Conservation (phyloP, 441 rosid genomes). For the Corymbia calophylla region DNA sequence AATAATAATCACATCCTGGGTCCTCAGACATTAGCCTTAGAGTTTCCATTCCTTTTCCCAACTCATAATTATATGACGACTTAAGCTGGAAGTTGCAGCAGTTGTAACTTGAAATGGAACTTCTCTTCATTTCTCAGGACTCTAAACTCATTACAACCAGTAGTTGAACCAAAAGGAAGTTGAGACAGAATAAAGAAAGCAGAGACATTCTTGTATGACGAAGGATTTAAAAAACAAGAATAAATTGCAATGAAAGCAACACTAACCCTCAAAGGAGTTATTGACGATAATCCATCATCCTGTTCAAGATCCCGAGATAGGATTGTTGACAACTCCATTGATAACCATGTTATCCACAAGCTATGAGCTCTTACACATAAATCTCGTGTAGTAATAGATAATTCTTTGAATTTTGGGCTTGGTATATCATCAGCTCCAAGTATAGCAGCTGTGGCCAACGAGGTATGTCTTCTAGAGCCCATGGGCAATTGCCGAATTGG, state of each 20-base stretch:
- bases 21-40: neutral
- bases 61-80: neutral
- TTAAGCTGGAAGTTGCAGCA: neutral
- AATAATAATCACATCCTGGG: neutral
- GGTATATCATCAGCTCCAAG: conserved; percentile 79
- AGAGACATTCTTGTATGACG: neutral
- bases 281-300: conserved; percentile 85
- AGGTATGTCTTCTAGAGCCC: conserved; percentile 61
- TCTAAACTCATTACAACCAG: neutral
- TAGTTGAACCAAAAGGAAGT: neutral
- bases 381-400: conserved; percentile 48
- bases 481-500: conserved; percentile 41
- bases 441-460: conserved; percentile 75
- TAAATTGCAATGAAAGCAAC: neutral
- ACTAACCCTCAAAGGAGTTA: conserved; percentile 73
- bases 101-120: neutral
- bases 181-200: neutral
- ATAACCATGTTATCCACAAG: conserved; percentile 91
- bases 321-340: conserved; percentile 75
- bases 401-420: conserved; percentile 75
- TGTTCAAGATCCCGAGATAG: conserved; percentile 57
- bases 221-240: neutral
- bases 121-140: neutral
- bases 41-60: neutral
- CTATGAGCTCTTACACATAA: conserved; percentile 80